Conservation (phyloP, 2,329 filamentous ascomycete genomes). For the Fusarium albosuccineum region DNA sequence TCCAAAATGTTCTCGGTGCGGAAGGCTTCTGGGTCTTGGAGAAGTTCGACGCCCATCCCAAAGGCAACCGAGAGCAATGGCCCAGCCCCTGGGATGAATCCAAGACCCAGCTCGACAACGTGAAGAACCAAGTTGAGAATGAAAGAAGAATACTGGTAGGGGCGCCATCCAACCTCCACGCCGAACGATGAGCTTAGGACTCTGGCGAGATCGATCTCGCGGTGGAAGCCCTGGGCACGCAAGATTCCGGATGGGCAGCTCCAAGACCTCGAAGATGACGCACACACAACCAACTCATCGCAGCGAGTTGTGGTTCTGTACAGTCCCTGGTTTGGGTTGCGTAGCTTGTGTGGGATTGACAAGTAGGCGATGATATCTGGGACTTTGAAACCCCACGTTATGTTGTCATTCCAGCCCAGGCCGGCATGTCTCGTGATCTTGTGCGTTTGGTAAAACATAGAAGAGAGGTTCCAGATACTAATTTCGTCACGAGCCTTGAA, state of each 20-base stretch:
- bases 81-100: not conserved
- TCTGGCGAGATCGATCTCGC: slow-evolving; percentile 16
- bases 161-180: slow-evolving; percentile 18
- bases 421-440: not conserved
- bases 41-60: slow-evolving; percentile 13
- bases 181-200: slow-evolving; percentile 20
- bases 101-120: not conserved
- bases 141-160: not conserved
- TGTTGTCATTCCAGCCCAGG: not conserved
- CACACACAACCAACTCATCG: not conserved
- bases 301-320: not conserved
- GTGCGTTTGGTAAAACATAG: rapidly evolving
- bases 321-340: not conserved
- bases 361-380: slow-evolving; percentile 18
- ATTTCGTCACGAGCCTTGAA: not conserved
- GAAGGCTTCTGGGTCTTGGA: slow-evolving; percentile 6
- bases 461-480: not conserved
- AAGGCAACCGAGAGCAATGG: slow-evolving; percentile 11
- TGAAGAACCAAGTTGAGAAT: not conserved
- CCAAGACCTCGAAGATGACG: not conserved
- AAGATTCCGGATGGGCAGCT: not conserved
- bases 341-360: slow-evolving; percentile 8
- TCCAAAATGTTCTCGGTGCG: slow-evolving; percentile 2
- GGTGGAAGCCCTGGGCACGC: not conserved
- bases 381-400: slow-evolving; percentile 14